These are phyloP conservation scores for Jaltomata sinuosa DNA, from an alignment of 257 asterid genomes.

Conservation along the genomic window DNA sequence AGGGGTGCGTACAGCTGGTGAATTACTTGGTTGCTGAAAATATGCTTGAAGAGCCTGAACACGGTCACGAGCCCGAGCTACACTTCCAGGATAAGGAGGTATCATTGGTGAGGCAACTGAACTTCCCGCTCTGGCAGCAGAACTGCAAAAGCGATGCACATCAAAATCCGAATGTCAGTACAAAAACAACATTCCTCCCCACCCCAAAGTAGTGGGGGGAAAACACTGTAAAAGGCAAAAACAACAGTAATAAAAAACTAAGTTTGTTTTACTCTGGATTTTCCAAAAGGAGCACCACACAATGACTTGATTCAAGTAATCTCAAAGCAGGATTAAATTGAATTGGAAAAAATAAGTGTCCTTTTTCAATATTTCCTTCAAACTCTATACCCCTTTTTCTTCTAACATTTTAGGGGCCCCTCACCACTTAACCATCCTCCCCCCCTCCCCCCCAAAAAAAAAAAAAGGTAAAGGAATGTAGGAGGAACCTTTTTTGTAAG, in stretches of 20 bases:
- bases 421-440: background rate
- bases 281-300: background rate
- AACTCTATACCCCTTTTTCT: background rate
- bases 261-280: background rate
- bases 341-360: background rate
- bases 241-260: background rate
- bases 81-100: slow-evolving; percentile 59
- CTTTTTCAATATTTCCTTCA: background rate
- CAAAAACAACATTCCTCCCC: background rate
- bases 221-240: background rate
- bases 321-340: background rate
- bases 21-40: slow-evolving; percentile 53
- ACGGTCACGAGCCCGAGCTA: slow-evolving; percentile 56
- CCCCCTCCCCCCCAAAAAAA: background rate
- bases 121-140: slow-evolving; percentile 63
- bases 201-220: background rate
- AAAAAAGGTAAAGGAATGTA: background rate
- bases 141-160: slow-evolving; percentile 28
- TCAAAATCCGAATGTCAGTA: background rate
- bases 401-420: background rate
- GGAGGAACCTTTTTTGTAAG: background rate
- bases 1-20: slow-evolving; percentile 37
- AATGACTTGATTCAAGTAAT: background rate
- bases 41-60: slow-evolving; percentile 61
- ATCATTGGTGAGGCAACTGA: slow-evolving; percentile 46